Percentiles rank a stretch among this genome's conserved stretches.
These are phyloP conservation scores for Fusarium sp. DNA, from an alignment of 2,329 filamentous ascomycete species.

Conservation along the genomic window DNA sequence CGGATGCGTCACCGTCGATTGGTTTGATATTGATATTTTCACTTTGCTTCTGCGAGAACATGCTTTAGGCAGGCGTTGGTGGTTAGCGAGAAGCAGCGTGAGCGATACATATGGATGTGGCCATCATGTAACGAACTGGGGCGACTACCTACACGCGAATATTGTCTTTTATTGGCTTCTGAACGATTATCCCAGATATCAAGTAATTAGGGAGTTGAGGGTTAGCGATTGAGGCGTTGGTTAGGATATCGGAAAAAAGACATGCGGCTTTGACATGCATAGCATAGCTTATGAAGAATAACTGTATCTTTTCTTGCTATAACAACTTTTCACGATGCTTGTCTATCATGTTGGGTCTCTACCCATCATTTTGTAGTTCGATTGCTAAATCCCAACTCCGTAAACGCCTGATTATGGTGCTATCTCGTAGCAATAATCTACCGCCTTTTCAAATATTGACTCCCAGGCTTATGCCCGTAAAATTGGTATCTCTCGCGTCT, in stretches of 20 bases:
- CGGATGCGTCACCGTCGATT: slow-evolving; percentile 31
- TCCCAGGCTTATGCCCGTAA: neutral
- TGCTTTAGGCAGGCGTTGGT: slow-evolving; percentile 45
- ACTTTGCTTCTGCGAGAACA: neutral
- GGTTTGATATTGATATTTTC: slow-evolving; percentile 16
- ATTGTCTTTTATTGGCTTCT: slow-evolving; percentile 11
- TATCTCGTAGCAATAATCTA: neutral
- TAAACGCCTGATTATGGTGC: slow-evolving; percentile 28
- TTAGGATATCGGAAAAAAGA: slow-evolving; percentile 31
- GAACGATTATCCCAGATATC: slow-evolving; percentile 16
- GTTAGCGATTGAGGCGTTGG: slow-evolving; percentile 39
- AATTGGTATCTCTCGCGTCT: slow-evolving; percentile 14
- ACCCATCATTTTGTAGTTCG: neutral
- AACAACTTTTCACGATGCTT: neutral
- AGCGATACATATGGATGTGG: slow-evolving; percentile 23
- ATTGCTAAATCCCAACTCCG: slow-evolving; percentile 29
- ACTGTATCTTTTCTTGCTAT: neutral
- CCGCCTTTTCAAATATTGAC: neutral
- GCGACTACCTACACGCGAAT: slow-evolving; percentile 12
- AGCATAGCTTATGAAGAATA: slow-evolving; percentile 29
- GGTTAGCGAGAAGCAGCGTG: slow-evolving; percentile 30
- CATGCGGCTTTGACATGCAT: slow-evolving; percentile 3
- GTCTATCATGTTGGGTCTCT: neutral
- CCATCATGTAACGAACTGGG: slow-evolving; percentile 12
- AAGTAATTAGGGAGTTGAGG: slow-evolving; percentile 22